Conservation (phyloP, 2,329 filamentous ascomycete species). For the Colletotrichum limetticola region DNA sequence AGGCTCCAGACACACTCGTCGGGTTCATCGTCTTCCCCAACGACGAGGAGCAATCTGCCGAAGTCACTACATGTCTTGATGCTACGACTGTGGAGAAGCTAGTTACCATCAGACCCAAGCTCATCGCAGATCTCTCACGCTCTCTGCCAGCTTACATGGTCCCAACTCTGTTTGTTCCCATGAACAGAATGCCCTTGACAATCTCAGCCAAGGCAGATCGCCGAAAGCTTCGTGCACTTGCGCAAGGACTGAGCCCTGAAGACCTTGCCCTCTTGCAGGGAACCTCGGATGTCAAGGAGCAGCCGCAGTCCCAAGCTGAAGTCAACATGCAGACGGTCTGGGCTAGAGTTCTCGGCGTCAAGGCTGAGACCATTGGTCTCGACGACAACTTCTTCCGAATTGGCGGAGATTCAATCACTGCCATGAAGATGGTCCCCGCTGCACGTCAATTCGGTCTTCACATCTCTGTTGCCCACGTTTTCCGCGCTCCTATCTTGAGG, state of each 20-base stretch:
- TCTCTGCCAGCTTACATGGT: slow-evolving; percentile 4
- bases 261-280: background rate
- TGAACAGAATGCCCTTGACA: slow-evolving; percentile 1
- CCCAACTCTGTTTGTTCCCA: background rate
- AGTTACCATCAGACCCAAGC: background rate
- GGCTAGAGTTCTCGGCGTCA: slow-evolving; percentile 27
- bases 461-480: background rate
- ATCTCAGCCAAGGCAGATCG: slow-evolving; percentile 1
- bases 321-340: slow-evolving; percentile 30
- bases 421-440: slow-evolving; percentile 22
- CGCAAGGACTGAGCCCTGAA: background rate
- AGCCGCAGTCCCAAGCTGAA: slow-evolving; percentile 17
- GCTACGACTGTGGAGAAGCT: background rate
- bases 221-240: background rate
- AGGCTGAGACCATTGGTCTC: slow-evolving; percentile 25
- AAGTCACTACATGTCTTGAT: background rate
- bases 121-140: background rate
- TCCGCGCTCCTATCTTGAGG: background rate
- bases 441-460: background rate
- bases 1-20: background rate
- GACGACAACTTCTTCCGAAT: slow-evolving; percentile 37
- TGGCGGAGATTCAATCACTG: slow-evolving; percentile 39
- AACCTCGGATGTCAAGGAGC: background rate
- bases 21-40: background rate
- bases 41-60: background rate